Base-by-base conservation (phyloP, 441 rosid genomes). In the Gossypium aridum region DNA sequence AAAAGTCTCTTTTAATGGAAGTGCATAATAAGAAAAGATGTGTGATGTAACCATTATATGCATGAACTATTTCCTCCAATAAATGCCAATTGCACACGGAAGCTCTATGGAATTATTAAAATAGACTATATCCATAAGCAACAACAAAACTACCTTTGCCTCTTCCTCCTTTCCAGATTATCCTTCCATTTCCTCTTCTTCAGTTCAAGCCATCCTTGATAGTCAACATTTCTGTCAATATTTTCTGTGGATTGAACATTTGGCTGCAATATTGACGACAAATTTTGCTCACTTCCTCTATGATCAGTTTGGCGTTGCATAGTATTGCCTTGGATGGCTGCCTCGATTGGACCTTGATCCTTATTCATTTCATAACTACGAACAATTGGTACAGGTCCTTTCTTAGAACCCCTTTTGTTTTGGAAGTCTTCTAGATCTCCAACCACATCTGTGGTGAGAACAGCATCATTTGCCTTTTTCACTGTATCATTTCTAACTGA, bases 131-230 rank as follows among this genome's bases (percentile, higher is more conserved):
- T 43, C 43, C 53, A 17, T 47, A 57, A 77, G 28, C n/a, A 20
- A 53, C 13, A 75, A 71, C 4, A 64, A 54, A 68, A 17, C 17
- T 81, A 92, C 98, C 96, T 96, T 88, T 81, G 89, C 77, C 83
- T 92, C 86, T 96, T 96, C 86, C 87, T 90, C 85, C 76, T 83
- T 74, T 85, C 89, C 64, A 91, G 78, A 74, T 71, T 77, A 67
- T 82, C 88, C 83, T 84, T 93, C 98, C 99, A 96, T 83, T 90
- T 96, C 85, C 99, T 87, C 84, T 96, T 96, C 86, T 89, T 93
- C 76, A 75, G 22, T 80, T 90, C 94, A 87, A 96, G 99, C 99
- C 99, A 96, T 75, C 99, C 98, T 72, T 84, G 96, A 86, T 92
- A 96, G 81, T 93, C 96, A 55, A 84, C 85, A 76, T 82, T 86